phyloP scores from a whole-genome alignment of 2,329 filamentous ascomycete genomes.

The Sporothrix curviconia region DNA sequence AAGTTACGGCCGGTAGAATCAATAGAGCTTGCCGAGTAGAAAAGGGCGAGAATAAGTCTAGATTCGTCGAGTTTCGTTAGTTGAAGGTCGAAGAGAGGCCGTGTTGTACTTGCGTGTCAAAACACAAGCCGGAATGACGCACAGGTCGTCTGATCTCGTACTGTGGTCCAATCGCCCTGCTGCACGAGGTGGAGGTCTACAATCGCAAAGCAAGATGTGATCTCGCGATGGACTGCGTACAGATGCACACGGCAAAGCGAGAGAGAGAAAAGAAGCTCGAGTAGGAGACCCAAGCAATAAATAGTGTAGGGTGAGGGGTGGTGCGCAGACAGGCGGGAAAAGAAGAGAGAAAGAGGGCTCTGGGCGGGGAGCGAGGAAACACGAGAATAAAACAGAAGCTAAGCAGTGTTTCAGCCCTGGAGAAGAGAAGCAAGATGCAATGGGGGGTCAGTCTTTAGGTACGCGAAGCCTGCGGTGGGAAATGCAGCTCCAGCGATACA shows the following conservation, averaged over 20 bases:
- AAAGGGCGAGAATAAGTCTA: not conserved
- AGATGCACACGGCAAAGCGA: not conserved
- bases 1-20: not conserved
- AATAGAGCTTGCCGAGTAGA: too few relatives aligned
- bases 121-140: too few relatives aligned
- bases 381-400: conserved; percentile 8
- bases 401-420: conserved; percentile 10
- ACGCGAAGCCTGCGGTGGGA: not conserved
- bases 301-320: not conserved
- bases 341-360: not conserved
- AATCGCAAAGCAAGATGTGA: too few relatives aligned
- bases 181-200: too few relatives aligned
- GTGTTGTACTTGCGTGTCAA: not conserved
- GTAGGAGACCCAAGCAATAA: not conserved
- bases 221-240: not conserved
- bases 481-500: conserved; percentile 1
- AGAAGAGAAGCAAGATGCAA: conserved; percentile 3
- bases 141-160: not conserved
- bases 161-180: not conserved
- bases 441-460: not conserved
- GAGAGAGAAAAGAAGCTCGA: not conserved
- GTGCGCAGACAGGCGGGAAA: not conserved
- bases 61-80: too few relatives aligned
- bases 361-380: not conserved
- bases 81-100: too few relatives aligned